Base-by-base conservation (phyloP, 106 monocot genomes). In the Allium fistulosum region DNA sequence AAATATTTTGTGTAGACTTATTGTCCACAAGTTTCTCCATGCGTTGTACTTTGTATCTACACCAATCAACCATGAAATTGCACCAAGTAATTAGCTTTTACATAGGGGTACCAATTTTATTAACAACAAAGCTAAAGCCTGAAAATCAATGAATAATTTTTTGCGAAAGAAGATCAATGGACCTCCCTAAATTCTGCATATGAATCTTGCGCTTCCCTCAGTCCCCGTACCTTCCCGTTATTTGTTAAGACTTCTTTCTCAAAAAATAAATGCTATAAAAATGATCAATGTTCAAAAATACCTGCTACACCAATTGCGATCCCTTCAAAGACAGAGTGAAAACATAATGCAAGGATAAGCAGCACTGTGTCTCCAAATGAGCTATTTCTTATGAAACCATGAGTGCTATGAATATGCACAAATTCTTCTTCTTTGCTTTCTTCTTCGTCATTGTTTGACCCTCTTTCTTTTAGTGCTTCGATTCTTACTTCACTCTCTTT, bases 291-390 rank as follows among this genome's bases (percentile, higher is more conserved):
- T 37, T 2, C 37, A 37, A 37, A 37, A 37, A 37, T 69, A 92
- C 92, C 83, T 58, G 92, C 80, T 65, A 88, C 85, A 55, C 92
- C 88, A 64, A 92, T 82, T 10, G 92, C 92, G 16, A 92, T 92
- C 66, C 92, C 88, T 72, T 92, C 92, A 50, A 88, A 92, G 12
- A 88, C 85, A 17, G 92, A 92, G 66, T 92, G 92, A 63, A 88
- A 88, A 56, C 92, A 88, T 63, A 92, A 61, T 3, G 92, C 92
- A 17, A 78, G 59, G 46, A 88, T 88, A 63, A 88, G 60, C 56
- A 88, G 46, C 45, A 88, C 62, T 69, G 77, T 83, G 69, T 92
- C 87, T 22, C 91, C 91, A n/a, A 88, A 52, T 2, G 87, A 70
- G 55, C 60, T 76, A 8, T 79, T 77, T 26, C 59, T 59, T 26